Conservation (phyloP, 2,329 filamentous ascomycete genomes). For the Dactylella cylindrospora region DNA sequence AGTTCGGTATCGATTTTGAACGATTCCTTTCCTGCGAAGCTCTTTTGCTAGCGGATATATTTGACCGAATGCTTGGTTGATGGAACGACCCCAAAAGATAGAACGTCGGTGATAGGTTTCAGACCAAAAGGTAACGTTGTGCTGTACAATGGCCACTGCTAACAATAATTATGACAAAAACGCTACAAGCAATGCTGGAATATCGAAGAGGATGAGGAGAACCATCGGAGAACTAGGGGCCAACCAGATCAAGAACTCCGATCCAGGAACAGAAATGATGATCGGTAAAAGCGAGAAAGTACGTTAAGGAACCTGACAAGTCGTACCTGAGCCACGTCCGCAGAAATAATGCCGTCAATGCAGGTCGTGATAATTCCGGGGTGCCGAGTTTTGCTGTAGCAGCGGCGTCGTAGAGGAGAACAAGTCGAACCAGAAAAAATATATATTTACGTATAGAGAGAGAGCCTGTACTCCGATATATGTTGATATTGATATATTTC, state of each 20-base stretch:
- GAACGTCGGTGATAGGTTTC: neutral
- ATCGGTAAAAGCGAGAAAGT: too few species aligned
- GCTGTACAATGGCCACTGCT: too few species aligned
- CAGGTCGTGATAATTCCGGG: too few species aligned
- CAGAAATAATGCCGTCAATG: conserved; percentile 4
- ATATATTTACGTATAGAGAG: too few species aligned
- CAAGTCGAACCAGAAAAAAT: too few species aligned
- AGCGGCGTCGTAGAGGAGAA: too few species aligned
- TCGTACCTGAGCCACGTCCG: conserved; percentile 4
- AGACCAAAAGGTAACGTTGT: neutral
- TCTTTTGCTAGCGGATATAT: too few species aligned
- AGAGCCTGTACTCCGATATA: too few species aligned
- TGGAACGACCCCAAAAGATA: neutral
- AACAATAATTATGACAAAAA: neutral
- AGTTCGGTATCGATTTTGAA: neutral
- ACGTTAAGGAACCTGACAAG: neutral
- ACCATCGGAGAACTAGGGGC: neutral
- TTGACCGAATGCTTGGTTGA: neutral
- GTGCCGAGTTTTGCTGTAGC: too few species aligned
- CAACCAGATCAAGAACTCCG: neutral
- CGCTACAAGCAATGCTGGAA: neutral
- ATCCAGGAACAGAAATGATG: neutral
- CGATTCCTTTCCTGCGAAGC: neutral
- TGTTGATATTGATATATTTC: too few species aligned
- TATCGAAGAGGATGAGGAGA: neutral